Conservation (phyloP, 1,284 basidiomycete genomes). For the Heliocybe sulcata region DNA sequence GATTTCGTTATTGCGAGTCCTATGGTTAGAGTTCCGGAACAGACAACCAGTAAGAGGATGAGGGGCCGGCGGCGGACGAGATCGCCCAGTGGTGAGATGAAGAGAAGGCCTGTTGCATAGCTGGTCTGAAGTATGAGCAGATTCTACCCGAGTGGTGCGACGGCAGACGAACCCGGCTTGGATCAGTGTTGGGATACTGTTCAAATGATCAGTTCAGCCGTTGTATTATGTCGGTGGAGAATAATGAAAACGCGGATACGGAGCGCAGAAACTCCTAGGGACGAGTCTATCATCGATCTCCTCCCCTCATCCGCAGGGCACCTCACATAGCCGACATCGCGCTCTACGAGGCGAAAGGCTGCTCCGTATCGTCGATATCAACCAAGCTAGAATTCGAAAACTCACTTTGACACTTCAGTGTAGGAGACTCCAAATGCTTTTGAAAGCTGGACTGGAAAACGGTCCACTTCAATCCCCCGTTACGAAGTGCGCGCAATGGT, state of each 20-base stretch:
- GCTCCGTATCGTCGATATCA: not conserved
- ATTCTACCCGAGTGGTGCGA: not conserved
- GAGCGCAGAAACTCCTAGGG: not conserved
- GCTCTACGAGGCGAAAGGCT: no score
- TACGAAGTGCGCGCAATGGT: not conserved
- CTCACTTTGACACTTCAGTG: slow-evolving; percentile 48
- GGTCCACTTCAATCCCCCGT: slow-evolving; percentile 3
- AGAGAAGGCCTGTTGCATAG: slow-evolving; percentile 40
- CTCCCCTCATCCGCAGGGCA: no score
- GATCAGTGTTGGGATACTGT: slow-evolving; percentile 38
- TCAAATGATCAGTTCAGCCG: not conserved
- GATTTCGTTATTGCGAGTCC: slow-evolving; percentile 36
- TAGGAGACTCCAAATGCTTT: slow-evolving; percentile 50
- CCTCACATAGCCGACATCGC: no score
- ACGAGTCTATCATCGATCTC: not conserved
- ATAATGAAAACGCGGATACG: not conserved
- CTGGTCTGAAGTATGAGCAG: slow-evolving; percentile 13
- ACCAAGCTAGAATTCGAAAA: not conserved
- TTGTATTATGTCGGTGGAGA: not conserved
- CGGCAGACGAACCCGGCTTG: slow-evolving; percentile 32
- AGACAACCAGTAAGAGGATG: slow-evolving; percentile 31
- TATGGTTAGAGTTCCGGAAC: slow-evolving; percentile 33
- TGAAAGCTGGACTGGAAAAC: slow-evolving; percentile 40
- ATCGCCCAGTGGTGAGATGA: slow-evolving; percentile 47
- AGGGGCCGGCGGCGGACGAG: slow-evolving; percentile 42